Evolutionary conservation across 106 monocot genomes (phyloP), one percentile per base, ranked within the genome.

Genomic region (Vanilla planifolia): DNA sequence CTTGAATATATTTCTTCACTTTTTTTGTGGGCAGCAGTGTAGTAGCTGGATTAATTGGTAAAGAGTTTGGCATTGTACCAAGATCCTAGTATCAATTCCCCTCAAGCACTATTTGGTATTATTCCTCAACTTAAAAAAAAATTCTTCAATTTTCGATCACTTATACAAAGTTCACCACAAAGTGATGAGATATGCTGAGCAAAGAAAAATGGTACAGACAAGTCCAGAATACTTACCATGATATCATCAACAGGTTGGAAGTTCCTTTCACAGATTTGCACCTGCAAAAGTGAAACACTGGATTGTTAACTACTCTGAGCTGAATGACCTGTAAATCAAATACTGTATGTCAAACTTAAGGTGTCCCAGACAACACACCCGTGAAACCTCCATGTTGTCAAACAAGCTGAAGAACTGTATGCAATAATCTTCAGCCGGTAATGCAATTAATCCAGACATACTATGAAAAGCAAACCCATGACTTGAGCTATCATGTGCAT

Each of bases 261-360:
- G 46, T 96, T 96, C 64, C 91, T 91, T 79, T 91, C 84, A 65
- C 73, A 84, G 39, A 96, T 74, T 88, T 84, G 96, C 58, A 91
- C 81, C 96, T 96, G 75, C 29, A 73, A 68, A 89, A 43, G 8
- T 52, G 6, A 51, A 27, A 67, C 9, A 48, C 62, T 8, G 44
- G 29, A 50, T 2, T 0, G 16, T 68, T 36, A 15, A 60, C 39
- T 25, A 17, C 4, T 24, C 6, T 62, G 48, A 22, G 39, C 53
- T 35, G 9, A 51, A 4, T 32, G 30, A 39, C 17, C 3, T n/a
- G n/a, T n/a, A n/a, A 56, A 28, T 16, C 34, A 9, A 57, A 57
- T 37, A 37, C 7, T 20, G 25, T 51, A 5, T 21, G 19, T 6
- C 45, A 67, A 37, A 22, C 16, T 24, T 5, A 55, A 68, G 45